Conservation (phyloP, 2,329 filamentous ascomycete species). For the Stagonosporopsis cucurbitacearum region DNA sequence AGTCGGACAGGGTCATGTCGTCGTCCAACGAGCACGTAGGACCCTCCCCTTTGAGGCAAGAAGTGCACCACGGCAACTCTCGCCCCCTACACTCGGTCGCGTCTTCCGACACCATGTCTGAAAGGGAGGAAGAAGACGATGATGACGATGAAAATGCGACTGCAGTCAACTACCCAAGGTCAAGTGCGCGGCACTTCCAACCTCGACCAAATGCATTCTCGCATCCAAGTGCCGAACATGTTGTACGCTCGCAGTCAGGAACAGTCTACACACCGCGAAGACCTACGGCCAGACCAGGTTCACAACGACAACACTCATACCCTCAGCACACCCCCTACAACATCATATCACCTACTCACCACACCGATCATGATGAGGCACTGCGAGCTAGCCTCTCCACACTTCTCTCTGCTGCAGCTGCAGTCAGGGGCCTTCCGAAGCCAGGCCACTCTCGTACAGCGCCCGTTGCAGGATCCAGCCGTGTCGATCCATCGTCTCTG, state of each 20-base stretch:
- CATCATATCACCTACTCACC: slow-evolving; percentile 75
- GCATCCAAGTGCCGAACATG: slow-evolving; percentile 68
- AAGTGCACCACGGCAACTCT: slow-evolving; percentile 35
- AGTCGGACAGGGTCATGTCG: slow-evolving; percentile 75
- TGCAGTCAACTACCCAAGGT: slow-evolving; percentile 70
- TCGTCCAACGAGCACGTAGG: slow-evolving; percentile 67
- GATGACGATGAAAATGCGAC: slow-evolving; percentile 79
- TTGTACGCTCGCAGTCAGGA: slow-evolving; percentile 53
- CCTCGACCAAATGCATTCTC: slow-evolving; percentile 94
- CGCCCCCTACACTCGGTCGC: slow-evolving; percentile 40
- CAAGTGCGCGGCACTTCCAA: slow-evolving; percentile 68
- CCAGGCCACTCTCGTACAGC: slow-evolving; percentile 44
- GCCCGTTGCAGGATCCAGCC: slow-evolving; percentile 45
- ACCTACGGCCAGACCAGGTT: slow-evolving; percentile 36
- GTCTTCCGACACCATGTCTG: slow-evolving; percentile 48
- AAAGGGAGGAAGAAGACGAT: slow-evolving; percentile 45
- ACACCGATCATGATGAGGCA: slow-evolving; percentile 90
- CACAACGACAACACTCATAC: slow-evolving; percentile 50
- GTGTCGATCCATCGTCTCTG: slow-evolving; percentile 60
- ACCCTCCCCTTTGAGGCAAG: slow-evolving; percentile 44
- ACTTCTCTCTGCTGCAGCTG: slow-evolving; percentile 90
- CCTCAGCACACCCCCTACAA: slow-evolving; percentile 65
- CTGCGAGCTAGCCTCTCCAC: slow-evolving; percentile 93
- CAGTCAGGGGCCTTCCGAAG: slow-evolving; percentile 82
- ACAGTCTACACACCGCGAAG: slow-evolving; percentile 55